Evolutionary conservation across 129 eudicot genomes (phyloP), one percentile per base, ranked within the genome.

Genomic region (Flaveria robusta): DNA sequence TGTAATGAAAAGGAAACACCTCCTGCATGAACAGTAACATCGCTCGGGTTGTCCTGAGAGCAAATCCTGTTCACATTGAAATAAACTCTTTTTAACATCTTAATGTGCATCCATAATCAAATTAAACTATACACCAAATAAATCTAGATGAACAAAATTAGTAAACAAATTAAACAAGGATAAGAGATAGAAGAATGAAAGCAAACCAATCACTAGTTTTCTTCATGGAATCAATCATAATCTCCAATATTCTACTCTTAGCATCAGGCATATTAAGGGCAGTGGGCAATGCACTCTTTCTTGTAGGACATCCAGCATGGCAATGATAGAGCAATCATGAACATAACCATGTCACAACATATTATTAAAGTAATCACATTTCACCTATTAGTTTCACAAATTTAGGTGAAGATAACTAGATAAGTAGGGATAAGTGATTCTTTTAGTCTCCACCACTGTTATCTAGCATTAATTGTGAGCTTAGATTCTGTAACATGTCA

Each of bases 41-140:
- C 99, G 14, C 94, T 91, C 5, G 96, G 88, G 49, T 87, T 80
- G 74, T 91, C 97, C 77, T 89, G 96, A 24, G 99, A 95, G 79
- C 85, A 87, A 59, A 86, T 85, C 99, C 97, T 95, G 87, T 70
- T 50, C 62, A 83, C 41, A 47, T 69, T 67, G 11, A 78, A 60
- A 63, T 46, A 5, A 20, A 27, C 7, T 15, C 12, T 20, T 66
- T 78, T 9, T 43, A 19, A 59, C 23, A 47, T 41, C 31, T 60
- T 79, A n/a, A 55, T 42, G 63, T 1, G 2, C 63, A 39, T 49
- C 55, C 66, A 13, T 12, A 31, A 26, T 45, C 73, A 59, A 58
- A 9, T 64, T 16, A 24, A 27, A 9, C 78, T 60, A 23, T 59
- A 18, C 41, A 23, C 51, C 10, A 26, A 15, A 1, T 29, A 45